Evolutionary conservation across 768 basidiomycete genomes (phyloP).

Genomic region (Saitozyma podzolica): DNA sequence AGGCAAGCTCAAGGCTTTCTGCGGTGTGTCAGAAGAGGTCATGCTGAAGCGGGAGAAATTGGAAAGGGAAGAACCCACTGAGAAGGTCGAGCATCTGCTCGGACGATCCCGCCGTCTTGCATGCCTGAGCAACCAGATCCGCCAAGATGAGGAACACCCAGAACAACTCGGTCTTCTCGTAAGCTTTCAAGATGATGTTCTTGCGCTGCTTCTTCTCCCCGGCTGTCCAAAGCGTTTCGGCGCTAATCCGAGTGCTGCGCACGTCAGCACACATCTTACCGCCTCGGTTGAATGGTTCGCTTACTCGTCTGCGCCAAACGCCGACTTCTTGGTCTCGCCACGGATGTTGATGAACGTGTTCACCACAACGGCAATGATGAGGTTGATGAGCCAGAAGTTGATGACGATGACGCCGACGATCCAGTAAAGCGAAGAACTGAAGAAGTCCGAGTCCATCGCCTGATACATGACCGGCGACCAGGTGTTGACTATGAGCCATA

Average conservation of each 20-base stretch:
- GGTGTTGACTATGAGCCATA: constrained; percentile 43
- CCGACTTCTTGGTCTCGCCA: constrained; percentile 80
- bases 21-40: constrained; percentile 43
- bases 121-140: constrained; percentile 39
- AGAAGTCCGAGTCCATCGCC: constrained; percentile 87
- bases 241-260: constrained; percentile 22
- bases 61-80: constrained; percentile 52
- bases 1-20: constrained; percentile 68
- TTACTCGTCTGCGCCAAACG: constrained; percentile 72
- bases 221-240: constrained; percentile 31
- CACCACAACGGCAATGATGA: constrained; percentile 94
- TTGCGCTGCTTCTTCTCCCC: constrained; percentile 26
- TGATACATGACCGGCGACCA: constrained; percentile 70
- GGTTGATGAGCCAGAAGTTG: constrained; percentile 82
- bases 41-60: constrained; percentile 22
- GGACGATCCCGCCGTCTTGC: constrained; percentile 30
- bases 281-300: constrained; percentile 7
- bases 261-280: neutral
- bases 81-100: constrained; percentile 22
- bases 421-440: constrained; percentile 83
- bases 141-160: constrained; percentile 41
- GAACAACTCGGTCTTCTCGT: constrained; percentile 41
- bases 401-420: constrained; percentile 78
- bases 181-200: constrained; percentile 3
- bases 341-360: constrained; percentile 87